Evolutionary conservation across 2,329 filamentous ascomycete species (phyloP).

Genomic region (Talaromyces marneffei): DNA sequence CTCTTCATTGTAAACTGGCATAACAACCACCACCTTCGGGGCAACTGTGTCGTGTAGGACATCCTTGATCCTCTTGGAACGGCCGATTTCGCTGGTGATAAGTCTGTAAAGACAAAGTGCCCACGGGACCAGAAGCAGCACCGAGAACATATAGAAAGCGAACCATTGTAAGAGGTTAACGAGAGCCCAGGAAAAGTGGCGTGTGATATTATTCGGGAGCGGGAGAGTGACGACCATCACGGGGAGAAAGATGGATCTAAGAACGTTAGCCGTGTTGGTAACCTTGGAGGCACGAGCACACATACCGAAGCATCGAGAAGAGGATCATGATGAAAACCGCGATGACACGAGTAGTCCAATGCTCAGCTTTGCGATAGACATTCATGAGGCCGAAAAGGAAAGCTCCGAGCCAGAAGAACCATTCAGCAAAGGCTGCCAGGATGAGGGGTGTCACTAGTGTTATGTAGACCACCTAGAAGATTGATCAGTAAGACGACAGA

Average conservation of each 20-base stretch:
- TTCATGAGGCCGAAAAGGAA: conserved; percentile 89
- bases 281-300: neutral
- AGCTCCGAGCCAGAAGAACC: conserved; percentile 90
- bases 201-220: conserved; percentile 64
- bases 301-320: conserved; percentile 71
- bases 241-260: conserved; percentile 75
- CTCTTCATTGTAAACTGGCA: conserved; percentile 94
- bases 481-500: neutral
- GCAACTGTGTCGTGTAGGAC: conserved; percentile 78
- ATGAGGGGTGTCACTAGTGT: conserved; percentile 74
- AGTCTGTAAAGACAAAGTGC: conserved; percentile 88
- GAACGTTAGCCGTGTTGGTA: neutral
- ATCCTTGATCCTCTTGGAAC: conserved; percentile 74
- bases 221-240: conserved; percentile 93
- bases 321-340: conserved; percentile 67
- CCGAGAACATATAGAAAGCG: conserved; percentile 87
- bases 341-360: conserved; percentile 73
- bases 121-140: conserved; percentile 81
- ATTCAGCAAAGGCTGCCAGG: conserved; percentile 80
- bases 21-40: conserved; percentile 90
- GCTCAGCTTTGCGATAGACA: conserved; percentile 82
- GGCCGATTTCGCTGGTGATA: conserved; percentile 78
- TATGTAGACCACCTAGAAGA: conserved; percentile 71
- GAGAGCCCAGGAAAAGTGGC: conserved; percentile 64
- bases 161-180: conserved; percentile 81